Percentiles rank a stretch among this genome's conserved stretches.
Conservation (phyloP, 495 filamentous ascomycete species). For the Cladorrhinum samala region DNA sequence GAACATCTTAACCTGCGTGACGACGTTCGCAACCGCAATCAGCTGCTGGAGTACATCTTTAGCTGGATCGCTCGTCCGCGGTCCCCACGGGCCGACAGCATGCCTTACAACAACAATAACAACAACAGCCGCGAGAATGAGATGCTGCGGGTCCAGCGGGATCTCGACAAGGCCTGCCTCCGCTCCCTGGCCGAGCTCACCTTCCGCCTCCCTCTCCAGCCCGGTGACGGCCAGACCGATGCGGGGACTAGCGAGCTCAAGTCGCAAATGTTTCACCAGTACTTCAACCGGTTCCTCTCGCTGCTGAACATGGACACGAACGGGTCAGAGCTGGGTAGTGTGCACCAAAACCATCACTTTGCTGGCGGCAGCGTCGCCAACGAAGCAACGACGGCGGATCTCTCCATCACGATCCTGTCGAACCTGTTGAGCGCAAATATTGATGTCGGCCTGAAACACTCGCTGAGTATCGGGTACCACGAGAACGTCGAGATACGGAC, state of each 20-base stretch:
- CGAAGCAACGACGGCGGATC: slow-evolving; percentile 44
- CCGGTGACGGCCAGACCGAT: slow-evolving; percentile 55
- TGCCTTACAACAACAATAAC: slow-evolving; percentile 9
- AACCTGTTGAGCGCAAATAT: slow-evolving; percentile 64
- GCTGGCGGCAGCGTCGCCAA: slow-evolving; percentile 28
- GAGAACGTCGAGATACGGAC: slow-evolving; percentile 61
- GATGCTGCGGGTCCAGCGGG: slow-evolving; percentile 47
- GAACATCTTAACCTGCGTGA: slow-evolving; percentile 60
- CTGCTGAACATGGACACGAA: slow-evolving; percentile 49
- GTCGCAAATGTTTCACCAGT: slow-evolving; percentile 59
- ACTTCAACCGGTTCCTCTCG: slow-evolving; percentile 58
- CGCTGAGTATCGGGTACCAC: slow-evolving; percentile 59
- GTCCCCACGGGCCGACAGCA: slow-evolving; percentile 29
- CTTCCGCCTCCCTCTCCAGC: slow-evolving; percentile 57
- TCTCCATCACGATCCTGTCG: slow-evolving; percentile 58
- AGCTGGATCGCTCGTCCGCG: slow-evolving; percentile 56
- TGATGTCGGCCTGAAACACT: slow-evolving; percentile 61
- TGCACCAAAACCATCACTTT: slow-evolving; percentile 19
- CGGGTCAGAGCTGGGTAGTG: slow-evolving; percentile 26
- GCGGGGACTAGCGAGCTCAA: slow-evolving; percentile 57
- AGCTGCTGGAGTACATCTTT: slow-evolving; percentile 57
- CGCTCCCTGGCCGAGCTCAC: slow-evolving; percentile 55
- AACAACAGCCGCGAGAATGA: slow-evolving; percentile 41
- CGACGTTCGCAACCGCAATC: slow-evolving; percentile 58
- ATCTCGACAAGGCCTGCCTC: slow-evolving; percentile 58